Evolutionary conservation across 1,284 basidiomycete species (phyloP).

Genomic region (Fistulina hepatica): DNA sequence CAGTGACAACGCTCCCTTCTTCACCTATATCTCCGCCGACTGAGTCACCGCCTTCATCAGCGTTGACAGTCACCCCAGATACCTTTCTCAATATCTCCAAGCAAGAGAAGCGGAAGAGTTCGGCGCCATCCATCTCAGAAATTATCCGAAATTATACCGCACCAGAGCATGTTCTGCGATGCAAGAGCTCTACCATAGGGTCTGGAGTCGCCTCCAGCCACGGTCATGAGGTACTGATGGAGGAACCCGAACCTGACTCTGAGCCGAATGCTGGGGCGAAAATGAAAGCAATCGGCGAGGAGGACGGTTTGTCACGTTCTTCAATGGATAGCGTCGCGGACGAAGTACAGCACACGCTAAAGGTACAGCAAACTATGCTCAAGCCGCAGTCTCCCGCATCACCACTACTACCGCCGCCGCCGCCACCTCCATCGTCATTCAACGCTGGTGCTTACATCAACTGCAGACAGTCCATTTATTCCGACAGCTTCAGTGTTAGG

Average conservation of each 20-base stretch:
- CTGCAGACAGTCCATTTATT: slow-evolving; percentile 34
- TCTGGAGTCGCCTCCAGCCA: no score
- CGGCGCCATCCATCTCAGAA: slow-evolving; percentile 72
- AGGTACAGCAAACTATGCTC: slow-evolving; percentile 42
- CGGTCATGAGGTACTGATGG: slow-evolving; percentile 35
- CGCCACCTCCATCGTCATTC: slow-evolving; percentile 36
- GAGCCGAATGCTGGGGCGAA: no score
- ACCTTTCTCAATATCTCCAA: slow-evolving; percentile 7
- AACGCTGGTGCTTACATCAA: no score
- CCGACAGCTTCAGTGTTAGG: slow-evolving; percentile 37
- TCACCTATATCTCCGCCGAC: slow-evolving; percentile 13
- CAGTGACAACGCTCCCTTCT: slow-evolving; percentile 12
- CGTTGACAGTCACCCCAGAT: slow-evolving; percentile 6
- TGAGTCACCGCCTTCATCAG: slow-evolving; percentile 10
- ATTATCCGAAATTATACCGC: slow-evolving; percentile 70
- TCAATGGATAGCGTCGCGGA: slow-evolving; percentile 77
- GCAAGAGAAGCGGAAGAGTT: slow-evolving; percentile 25
- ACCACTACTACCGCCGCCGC: slow-evolving; percentile 23
- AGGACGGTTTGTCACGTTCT: slow-evolving; percentile 57
- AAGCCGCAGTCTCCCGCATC: slow-evolving; percentile 20
- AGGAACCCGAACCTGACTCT: slow-evolving; percentile 41
- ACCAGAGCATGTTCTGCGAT: no score
- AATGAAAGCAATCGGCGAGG: slow-evolving; percentile 44
- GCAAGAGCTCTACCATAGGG: no score
- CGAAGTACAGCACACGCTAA: slow-evolving; percentile 60